Percentiles rank a stretch among this genome's conserved stretches.
These are phyloP conservation scores for Pleurotus citrinopileatus DNA, from an alignment of 768 basidiomycete species.

Conservation along the genomic window DNA sequence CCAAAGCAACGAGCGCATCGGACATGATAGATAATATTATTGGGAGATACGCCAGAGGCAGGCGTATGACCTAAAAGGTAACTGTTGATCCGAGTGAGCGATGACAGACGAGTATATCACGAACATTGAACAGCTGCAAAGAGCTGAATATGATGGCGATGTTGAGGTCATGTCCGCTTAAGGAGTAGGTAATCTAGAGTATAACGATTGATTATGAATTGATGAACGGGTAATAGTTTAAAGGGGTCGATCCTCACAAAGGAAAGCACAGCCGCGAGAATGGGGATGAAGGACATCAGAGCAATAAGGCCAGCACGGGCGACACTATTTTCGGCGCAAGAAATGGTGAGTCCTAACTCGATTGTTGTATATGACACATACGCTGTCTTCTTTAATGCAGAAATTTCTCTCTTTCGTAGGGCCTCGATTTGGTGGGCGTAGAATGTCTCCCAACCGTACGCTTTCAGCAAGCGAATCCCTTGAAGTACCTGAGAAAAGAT, in stretches of 20 bases:
- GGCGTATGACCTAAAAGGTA: conserved; percentile 46
- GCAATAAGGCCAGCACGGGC: conserved; percentile 22
- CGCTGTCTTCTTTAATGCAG: conserved; percentile 17
- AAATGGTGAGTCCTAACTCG: too few relatives aligned
- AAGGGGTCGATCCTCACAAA: conserved; percentile 33
- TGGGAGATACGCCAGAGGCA: conserved; percentile 56
- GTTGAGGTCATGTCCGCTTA: conserved; percentile 52
- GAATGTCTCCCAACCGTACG: conserved; percentile 40
- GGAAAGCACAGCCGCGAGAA: conserved; percentile 35
- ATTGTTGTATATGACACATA: conserved; percentile 11
- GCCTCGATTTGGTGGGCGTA: conserved; percentile 21
- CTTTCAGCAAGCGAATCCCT: conserved; percentile 44
- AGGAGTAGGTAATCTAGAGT: conserved; percentile 56
- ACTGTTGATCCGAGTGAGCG: neutral
- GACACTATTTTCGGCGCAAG: conserved; percentile 13
- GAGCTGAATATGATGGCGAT: conserved; percentile 55
- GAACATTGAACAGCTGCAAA: conserved; percentile 57
- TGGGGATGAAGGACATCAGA: conserved; percentile 33
- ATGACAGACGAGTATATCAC: conserved; percentile 10
- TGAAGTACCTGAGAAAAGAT: conserved; percentile 36
- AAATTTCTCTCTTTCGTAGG: conserved; percentile 18
- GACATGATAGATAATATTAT: conserved; percentile 45
- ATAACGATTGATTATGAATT: conserved; percentile 8
- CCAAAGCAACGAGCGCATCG: conserved; percentile 48
- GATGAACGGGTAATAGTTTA: conserved; percentile 10